These are phyloP conservation scores for Gossypium mustelinum DNA, from an alignment of 345 rosid species.

Conservation along the genomic window DNA sequence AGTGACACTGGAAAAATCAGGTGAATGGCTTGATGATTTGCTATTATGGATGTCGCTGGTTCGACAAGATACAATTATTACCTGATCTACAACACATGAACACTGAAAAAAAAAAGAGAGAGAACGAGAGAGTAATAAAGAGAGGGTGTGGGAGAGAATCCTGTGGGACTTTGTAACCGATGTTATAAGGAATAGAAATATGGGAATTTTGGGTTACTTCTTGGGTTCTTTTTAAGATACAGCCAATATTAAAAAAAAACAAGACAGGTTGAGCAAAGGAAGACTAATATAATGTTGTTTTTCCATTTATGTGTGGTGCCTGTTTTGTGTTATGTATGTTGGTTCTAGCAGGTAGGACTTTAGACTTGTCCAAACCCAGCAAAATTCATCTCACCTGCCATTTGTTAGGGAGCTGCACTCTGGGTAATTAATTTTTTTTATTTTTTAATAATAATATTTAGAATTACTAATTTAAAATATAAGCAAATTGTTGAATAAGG, in stretches of 20 bases:
- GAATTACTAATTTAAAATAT: not conserved
- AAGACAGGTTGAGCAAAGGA: not conserved
- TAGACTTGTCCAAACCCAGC: conserved; percentile 17
- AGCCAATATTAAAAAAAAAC: not conserved
- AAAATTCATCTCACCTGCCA: conserved; percentile 24
- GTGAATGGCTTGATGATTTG: conserved; percentile 16
- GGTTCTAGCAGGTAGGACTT: not conserved
- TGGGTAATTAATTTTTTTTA: not conserved
- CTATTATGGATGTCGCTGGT: conserved; percentile 13
- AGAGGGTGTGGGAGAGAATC: not conserved
- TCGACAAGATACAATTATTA: conserved; percentile 16
- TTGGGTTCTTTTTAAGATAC: not conserved
- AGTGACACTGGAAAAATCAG: not conserved
- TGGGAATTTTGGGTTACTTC: not conserved
- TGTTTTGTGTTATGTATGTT: not conserved
- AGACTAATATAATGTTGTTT: not conserved
- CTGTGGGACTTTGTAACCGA: not conserved
- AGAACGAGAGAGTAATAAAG: not conserved
- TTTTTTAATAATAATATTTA: too few species aligned
- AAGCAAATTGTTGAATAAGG: not conserved
- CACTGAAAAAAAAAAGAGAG: not conserved
- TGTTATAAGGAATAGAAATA: not conserved
- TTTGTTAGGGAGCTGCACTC: conserved; percentile 20
- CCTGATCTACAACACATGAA: not conserved
- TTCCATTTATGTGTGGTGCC: not conserved